Conservation (phyloP, 208 protist species). For the Leptomonas pyrrhocoris region DNA sequence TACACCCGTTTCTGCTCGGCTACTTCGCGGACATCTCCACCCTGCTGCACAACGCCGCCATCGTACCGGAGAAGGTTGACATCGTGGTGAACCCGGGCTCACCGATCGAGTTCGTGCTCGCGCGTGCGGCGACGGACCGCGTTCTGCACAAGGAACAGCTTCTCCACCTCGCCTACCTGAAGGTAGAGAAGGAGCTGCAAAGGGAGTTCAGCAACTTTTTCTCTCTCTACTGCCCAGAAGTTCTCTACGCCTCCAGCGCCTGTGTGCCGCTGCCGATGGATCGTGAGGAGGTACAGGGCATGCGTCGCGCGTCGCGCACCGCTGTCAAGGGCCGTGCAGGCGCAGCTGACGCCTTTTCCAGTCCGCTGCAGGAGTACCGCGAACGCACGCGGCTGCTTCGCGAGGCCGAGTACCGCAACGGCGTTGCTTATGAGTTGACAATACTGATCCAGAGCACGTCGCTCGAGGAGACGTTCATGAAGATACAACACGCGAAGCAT, state of each 20-base stretch:
- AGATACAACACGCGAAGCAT: conserved; percentile 65
- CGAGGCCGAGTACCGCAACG: conserved; percentile 57
- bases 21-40: conserved; percentile 90
- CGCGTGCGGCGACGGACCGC: conserved; percentile 76
- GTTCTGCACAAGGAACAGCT: conserved; percentile 78
- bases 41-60: conserved; percentile 86
- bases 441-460: conserved; percentile 77
- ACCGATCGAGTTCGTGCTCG: conserved; percentile 86
- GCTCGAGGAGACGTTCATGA: conserved; percentile 49
- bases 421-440: conserved; percentile 66
- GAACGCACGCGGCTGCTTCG: conserved; percentile 47
- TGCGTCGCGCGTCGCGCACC: conserved; percentile 25
- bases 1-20: conserved; percentile 74
- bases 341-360: conserved; percentile 8
- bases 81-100: conserved; percentile 85
- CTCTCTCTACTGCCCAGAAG: conserved; percentile 57
- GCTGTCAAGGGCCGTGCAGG: not conserved
- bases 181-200: conserved; percentile 78
- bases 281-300: conserved; percentile 18
- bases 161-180: conserved; percentile 65
- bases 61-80: conserved; percentile 85
- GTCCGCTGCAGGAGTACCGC: conserved; percentile 46
- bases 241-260: conserved; percentile 65
- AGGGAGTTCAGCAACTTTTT: conserved; percentile 84
- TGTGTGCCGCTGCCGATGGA: conserved; percentile 69